Evolutionary conservation across 345 rosid genomes (phyloP).

Genomic region (Sisymbrium irio): DNA sequence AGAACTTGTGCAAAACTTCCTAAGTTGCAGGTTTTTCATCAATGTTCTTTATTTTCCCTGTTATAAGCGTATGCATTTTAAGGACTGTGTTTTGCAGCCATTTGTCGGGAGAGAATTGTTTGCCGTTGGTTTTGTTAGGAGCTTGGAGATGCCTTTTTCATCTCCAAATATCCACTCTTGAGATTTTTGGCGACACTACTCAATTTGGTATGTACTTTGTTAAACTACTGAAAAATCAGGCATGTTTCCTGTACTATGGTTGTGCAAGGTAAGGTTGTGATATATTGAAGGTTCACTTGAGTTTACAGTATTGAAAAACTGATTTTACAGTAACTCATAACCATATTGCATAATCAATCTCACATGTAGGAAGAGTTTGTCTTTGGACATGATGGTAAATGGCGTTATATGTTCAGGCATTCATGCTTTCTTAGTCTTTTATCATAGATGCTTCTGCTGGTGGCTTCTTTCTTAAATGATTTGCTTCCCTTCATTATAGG

Average conservation of each 20-base stretch:
- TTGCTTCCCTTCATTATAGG: too few species aligned
- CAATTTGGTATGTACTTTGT: constrained; percentile 59
- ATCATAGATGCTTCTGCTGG: too few species aligned
- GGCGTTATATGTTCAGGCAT: too few species aligned
- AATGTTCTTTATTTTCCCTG: constrained; percentile 7
- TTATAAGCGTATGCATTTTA: constrained; percentile 29
- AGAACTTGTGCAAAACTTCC: constrained; percentile 93
- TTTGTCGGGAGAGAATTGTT: constrained; percentile 95
- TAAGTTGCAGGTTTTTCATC: constrained; percentile 66
- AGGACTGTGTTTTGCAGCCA: constrained; percentile 62
- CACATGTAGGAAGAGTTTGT: too few species aligned
- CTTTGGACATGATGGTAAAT: too few species aligned
- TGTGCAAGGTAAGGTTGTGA: too few species aligned
- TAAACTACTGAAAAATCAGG: not conserved
- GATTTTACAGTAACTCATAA: too few species aligned
- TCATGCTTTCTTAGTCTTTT: too few species aligned
- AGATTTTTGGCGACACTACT: constrained; percentile 95
- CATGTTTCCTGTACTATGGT: constrained; percentile 10
- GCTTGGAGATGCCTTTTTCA: constrained; percentile 98
- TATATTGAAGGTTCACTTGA: too few species aligned
- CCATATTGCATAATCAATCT: too few species aligned
- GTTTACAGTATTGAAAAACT: too few species aligned
- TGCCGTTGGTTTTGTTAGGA: constrained; percentile 97
- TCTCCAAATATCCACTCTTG: constrained; percentile 97
- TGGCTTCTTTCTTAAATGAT: too few species aligned